These are phyloP conservation scores for Albatrellus ellisii DNA, from an alignment of 768 basidiomycete genomes.

Conservation along the genomic window DNA sequence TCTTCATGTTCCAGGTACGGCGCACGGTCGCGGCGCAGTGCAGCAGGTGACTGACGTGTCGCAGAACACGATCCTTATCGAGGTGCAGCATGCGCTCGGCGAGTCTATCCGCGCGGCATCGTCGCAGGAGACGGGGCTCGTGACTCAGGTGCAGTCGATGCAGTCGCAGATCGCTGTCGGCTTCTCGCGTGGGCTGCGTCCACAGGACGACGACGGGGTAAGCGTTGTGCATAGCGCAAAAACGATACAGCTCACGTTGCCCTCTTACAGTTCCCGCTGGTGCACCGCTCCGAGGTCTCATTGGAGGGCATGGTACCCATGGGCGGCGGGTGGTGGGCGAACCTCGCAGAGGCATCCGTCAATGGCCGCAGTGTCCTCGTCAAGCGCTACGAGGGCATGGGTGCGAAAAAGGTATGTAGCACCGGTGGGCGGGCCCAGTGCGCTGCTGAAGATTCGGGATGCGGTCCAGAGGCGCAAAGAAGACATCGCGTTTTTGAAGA, in stretches of 20 bases:
- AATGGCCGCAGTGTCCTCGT: constrained; percentile 3
- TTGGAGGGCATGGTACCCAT: constrained; percentile 2
- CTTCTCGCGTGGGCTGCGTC: constrained; percentile 1
- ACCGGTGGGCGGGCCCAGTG: background rate
- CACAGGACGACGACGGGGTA: constrained; percentile 6
- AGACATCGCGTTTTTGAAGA: constrained; percentile 4
- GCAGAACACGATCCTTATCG: constrained; percentile 4
- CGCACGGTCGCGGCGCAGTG: background rate
- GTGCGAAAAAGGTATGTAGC: constrained; percentile 2
- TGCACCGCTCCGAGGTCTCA: constrained; percentile 3
- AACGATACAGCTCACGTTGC: background rate
- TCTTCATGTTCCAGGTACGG: constrained; percentile 4
- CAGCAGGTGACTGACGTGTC: background rate
- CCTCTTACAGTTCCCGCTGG: constrained; percentile 3
- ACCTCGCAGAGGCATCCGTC: background rate
- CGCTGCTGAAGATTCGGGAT: background rate
- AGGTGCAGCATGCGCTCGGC: constrained; percentile 5
- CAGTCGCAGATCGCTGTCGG: constrained; percentile 5
- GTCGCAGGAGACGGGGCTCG: constrained; percentile 6
- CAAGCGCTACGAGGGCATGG: constrained; percentile 3
- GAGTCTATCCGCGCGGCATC: background rate
- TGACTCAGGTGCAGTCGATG: constrained; percentile 3
- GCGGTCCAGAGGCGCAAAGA: background rate
- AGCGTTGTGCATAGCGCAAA: background rate
- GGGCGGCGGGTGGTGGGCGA: constrained; percentile 3